Evolutionary conservation across 2,329 filamentous ascomycete species (phyloP), one percentile per base, ranked within the genome.

Genomic region (Capronia coronata): DNA sequence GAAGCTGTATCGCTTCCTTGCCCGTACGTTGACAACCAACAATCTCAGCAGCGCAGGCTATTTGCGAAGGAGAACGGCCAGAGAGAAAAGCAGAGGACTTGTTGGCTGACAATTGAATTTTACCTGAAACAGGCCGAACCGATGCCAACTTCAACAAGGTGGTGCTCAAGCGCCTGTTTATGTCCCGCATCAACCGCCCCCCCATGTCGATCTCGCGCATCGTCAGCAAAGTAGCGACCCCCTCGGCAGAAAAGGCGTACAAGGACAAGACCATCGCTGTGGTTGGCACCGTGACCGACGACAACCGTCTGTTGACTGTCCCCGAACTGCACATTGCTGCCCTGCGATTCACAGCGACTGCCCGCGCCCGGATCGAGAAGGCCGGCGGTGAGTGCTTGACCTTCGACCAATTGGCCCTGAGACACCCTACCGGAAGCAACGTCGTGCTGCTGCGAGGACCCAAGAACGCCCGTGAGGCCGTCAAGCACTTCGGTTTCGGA

Each of bases 401-500:
- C 65, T 82, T 98, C 67, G 93, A 98, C 72, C 91, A 98, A 82
- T 84, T 98, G 64, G 93, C 93, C 64, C 83, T 95, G 68, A 86
- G 91, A 70, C 84, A 90, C 65, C 93, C 93, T 62, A 98, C 91
- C 64, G 93, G 93, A 68, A 83, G 84, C 78, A 96, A 97, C 84
- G 97, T 93, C 62, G 80, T 98, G 65, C 84, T 97, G 67, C 85
- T 98, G 71, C 87, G 93, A 73, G 93, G 93, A 61, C 90, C 93
- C 74, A 98, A 96, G 88, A 97, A 97, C 77, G 74, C 88, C 65
- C 85, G 93, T 71, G 93, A 98, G 83, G 87, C 93, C 59, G 79
- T 97, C 74, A 97, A 94, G 86, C 94, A 98, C 80, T 98, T 98
- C 71, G 93, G 94, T 71, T 86, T 98, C 66, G 94, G 93, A 63